Evolutionary conservation across 495 filamentous ascomycete genomes (phyloP).

Genomic region (Penicillium steckii): DNA sequence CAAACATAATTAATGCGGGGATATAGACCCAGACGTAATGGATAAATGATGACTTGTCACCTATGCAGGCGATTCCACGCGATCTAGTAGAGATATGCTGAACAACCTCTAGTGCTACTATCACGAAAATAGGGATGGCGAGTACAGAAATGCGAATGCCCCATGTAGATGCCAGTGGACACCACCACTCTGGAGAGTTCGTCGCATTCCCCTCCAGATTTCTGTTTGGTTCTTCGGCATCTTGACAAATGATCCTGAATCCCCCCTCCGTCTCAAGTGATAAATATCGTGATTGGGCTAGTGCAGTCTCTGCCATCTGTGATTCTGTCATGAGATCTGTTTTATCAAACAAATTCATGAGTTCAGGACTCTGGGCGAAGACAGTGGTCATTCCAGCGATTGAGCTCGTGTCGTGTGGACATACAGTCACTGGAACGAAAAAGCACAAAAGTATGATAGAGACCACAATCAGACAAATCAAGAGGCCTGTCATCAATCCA

Average conservation of each 20-base stretch:
- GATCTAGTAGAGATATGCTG: constrained; percentile 7
- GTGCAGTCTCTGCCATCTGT: not conserved
- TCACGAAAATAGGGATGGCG: constrained; percentile 9
- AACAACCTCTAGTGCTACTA: constrained; percentile 7
- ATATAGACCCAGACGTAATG: constrained; percentile 20
- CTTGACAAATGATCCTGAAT: not conserved
- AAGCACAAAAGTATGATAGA: not conserved
- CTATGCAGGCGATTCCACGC: not conserved
- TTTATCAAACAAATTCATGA: not conserved
- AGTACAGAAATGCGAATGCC: not conserved
- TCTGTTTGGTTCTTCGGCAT: too few relatives aligned
- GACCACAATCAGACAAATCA: not conserved
- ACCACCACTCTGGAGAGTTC: not conserved
- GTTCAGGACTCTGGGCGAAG: constrained; percentile 6
- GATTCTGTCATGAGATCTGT: not conserved
- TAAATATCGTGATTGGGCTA: not conserved
- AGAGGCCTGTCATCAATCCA: not conserved
- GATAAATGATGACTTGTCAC: constrained; percentile 3
- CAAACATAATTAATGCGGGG: constrained; percentile 20
- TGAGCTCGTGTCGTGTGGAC: constrained; percentile 12
- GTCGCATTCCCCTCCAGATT: too few relatives aligned
- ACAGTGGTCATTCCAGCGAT: constrained; percentile 16
- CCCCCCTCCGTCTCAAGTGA: not conserved
- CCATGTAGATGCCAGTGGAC: not conserved
- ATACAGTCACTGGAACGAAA: constrained; percentile 2